Evolutionary conservation across 805 yeast genomes (phyloP).

Genomic region (Lipomyces orientalis): DNA sequence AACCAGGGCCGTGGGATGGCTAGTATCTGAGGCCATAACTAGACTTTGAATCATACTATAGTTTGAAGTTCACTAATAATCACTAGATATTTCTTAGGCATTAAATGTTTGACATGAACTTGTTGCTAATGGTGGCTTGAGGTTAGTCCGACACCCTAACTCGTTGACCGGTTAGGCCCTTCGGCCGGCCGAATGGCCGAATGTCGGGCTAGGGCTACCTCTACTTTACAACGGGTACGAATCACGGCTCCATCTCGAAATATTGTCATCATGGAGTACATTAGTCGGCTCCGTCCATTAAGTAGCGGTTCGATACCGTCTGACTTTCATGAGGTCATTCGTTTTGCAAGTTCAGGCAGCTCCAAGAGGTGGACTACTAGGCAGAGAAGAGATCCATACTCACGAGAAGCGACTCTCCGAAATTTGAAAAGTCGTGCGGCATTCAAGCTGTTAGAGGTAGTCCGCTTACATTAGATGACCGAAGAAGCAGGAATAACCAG

Average conservation of each 20-base stretch:
- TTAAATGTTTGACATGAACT: too few relatives aligned
- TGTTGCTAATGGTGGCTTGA: too few relatives aligned
- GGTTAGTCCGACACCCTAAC: too few relatives aligned
- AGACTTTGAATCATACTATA: background rate
- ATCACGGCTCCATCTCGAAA: background rate
- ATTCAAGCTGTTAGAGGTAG: conserved; percentile 67
- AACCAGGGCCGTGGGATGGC: conserved; percentile 11
- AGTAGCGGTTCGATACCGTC: background rate
- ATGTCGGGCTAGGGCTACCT: too few relatives aligned
- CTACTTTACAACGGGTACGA: too few relatives aligned
- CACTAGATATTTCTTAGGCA: too few relatives aligned
- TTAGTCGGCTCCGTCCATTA: background rate
- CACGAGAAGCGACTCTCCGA: conserved; percentile 66
- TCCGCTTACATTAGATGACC: background rate
- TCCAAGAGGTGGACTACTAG: conserved; percentile 78
- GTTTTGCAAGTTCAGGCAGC: conserved; percentile 25
- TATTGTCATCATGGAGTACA: background rate
- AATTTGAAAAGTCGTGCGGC: conserved; percentile 87
- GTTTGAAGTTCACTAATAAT: background rate
- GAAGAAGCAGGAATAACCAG: background rate
- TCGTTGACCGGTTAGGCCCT: too few relatives aligned
- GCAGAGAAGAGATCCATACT: conserved; percentile 66
- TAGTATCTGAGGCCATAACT: background rate
- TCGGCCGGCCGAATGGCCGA: too few relatives aligned
- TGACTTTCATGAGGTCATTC: background rate